Conservation (phyloP, 352 stramenopile genomes). For the Pythium rhizo-oryzae region DNA sequence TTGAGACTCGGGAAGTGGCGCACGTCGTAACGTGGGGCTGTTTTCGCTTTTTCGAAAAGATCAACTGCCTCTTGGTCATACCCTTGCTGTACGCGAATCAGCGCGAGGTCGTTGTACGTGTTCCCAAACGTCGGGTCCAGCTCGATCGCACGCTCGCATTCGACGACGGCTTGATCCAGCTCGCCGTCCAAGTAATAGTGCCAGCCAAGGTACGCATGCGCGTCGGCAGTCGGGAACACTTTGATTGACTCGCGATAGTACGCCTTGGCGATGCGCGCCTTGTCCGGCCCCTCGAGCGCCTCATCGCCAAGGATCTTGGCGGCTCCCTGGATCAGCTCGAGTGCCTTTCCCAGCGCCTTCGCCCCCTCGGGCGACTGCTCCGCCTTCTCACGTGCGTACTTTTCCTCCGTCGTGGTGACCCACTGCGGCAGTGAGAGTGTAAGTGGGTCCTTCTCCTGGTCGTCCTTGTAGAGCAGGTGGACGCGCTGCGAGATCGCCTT, state of each 20-base stretch:
- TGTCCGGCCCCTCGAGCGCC: slow-evolving; percentile 44
- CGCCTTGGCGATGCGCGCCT: slow-evolving; percentile 56
- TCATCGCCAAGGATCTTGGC: slow-evolving; percentile 49
- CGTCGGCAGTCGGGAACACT: slow-evolving; percentile 65
- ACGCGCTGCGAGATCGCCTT: slow-evolving; percentile 68
- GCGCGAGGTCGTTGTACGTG: slow-evolving; percentile 71
- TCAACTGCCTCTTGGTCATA: slow-evolving; percentile 54
- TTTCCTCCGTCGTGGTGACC: slow-evolving; percentile 47
- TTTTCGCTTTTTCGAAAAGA: slow-evolving; percentile 68
- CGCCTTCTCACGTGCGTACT: slow-evolving; percentile 51
- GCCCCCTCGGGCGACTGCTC: slow-evolving; percentile 27
- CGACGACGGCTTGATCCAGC: slow-evolving; percentile 46
- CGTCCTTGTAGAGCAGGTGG: slow-evolving; percentile 58
- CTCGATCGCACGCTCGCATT: slow-evolving; percentile 65
- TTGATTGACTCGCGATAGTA: slow-evolving; percentile 76
- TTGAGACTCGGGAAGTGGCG: slow-evolving; percentile 72
- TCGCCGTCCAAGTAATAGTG: slow-evolving; percentile 68
- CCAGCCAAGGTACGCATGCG: slow-evolving; percentile 68
- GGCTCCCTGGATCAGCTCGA: slow-evolving; percentile 64
- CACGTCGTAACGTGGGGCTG: slow-evolving; percentile 61
- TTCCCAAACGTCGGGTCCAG: slow-evolving; percentile 74
- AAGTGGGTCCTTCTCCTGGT: slow-evolving; percentile 47
- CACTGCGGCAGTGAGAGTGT: slow-evolving; percentile 34
- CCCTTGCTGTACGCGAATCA: slow-evolving; percentile 66
- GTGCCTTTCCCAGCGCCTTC: slow-evolving; percentile 42